A percentile compares a stretch with the other conserved stretches of the same genome.
Evolutionary conservation across 257 asterid genomes (phyloP).

Genomic region (Solanum acaule): DNA sequence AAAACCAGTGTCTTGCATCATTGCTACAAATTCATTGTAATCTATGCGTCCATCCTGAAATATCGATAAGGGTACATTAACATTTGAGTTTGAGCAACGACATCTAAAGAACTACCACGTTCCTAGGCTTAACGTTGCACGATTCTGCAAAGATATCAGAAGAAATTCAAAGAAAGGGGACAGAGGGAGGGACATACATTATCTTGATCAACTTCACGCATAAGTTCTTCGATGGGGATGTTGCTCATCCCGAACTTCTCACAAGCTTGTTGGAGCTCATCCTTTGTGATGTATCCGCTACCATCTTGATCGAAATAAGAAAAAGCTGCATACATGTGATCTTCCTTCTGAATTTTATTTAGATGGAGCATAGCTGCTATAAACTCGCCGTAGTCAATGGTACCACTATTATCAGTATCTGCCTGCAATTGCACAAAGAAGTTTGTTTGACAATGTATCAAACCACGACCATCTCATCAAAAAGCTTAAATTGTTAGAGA

Average conservation of each 20-base stretch:
- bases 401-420: conserved; percentile 36
- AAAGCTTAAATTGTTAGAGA: neutral
- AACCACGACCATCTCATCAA: neutral
- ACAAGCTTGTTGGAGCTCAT: conserved; percentile 37
- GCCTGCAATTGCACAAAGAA: conserved; percentile 19
- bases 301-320: conserved; percentile 45
- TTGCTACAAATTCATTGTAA: conserved; percentile 73
- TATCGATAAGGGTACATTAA: neutral
- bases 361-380: conserved; percentile 43
- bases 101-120: too few species aligned
- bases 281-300: conserved; percentile 38
- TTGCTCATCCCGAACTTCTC: conserved; percentile 29
- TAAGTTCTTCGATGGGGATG: conserved; percentile 31
- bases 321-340: conserved; percentile 40
- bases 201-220: conserved; percentile 40
- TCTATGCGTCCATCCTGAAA: conserved; percentile 78
- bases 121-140: neutral
- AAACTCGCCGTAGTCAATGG: conserved; percentile 42
- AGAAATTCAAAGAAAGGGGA: neutral
- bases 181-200: conserved; percentile 13
- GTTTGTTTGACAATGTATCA: neutral
- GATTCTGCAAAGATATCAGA: neutral
- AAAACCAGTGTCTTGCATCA: conserved; percentile 77
- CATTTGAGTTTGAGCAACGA: neutral
- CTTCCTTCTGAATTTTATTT: conserved; percentile 36